These are phyloP conservation scores for Jatropha multifida DNA, from an alignment of 441 rosid species.

Conservation along the genomic window DNA sequence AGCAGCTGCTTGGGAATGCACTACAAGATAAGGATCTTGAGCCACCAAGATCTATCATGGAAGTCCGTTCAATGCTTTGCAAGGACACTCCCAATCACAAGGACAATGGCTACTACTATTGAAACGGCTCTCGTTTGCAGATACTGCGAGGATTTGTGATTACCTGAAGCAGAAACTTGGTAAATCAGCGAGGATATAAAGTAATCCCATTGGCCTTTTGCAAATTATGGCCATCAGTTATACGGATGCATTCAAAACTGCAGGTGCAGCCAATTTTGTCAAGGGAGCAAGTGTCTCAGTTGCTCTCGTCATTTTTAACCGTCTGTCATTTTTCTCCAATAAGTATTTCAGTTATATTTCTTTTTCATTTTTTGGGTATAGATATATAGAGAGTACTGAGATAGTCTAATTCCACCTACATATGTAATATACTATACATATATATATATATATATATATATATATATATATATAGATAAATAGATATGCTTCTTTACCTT, in stretches of 20 bases:
- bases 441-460: no score
- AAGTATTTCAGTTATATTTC: no score
- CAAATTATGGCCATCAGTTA: background rate
- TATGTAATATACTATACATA: background rate
- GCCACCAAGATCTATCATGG: slow-evolving; percentile 82
- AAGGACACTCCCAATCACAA: slow-evolving; percentile 58
- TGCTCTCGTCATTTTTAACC: slow-evolving; percentile 22
- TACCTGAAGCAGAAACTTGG: background rate
- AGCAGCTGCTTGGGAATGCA: slow-evolving; percentile 71
- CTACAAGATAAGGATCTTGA: slow-evolving; percentile 71
- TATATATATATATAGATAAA: no score
- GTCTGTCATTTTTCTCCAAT: background rate
- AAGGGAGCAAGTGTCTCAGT: slow-evolving; percentile 29
- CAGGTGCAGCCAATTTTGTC: slow-evolving; percentile 7
- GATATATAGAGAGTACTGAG: background rate
- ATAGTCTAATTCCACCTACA: background rate
- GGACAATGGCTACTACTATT: slow-evolving; percentile 46
- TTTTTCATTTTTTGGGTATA: background rate
- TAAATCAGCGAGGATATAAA: background rate
- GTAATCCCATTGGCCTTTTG: background rate
- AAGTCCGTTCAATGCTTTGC: slow-evolving; percentile 82
- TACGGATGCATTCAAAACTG: background rate
- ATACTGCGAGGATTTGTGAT: background rate
- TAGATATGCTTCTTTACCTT: no score
- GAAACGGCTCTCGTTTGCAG: slow-evolving; percentile 10